Evolutionary conservation across 2,329 filamentous ascomycete species (phyloP).

Genomic region (Colletotrichum eleusines): DNA sequence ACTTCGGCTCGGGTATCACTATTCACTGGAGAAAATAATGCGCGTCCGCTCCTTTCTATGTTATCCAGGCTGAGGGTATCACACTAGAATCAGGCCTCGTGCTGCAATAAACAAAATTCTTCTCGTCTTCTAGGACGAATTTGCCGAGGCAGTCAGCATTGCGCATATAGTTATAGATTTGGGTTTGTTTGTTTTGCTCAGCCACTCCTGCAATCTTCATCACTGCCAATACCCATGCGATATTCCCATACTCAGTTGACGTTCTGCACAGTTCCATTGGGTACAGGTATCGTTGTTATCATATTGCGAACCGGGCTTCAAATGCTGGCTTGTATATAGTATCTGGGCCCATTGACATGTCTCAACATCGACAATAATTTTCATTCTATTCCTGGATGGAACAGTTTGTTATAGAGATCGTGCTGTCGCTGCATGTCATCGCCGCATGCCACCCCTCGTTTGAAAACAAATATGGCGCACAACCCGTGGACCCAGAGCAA

Average conservation of each 20-base stretch:
- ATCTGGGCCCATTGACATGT: not conserved
- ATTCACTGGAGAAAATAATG: no score
- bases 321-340: not conserved
- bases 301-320: no score
- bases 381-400: no score
- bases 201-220: not conserved
- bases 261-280: not conserved
- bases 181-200: not conserved
- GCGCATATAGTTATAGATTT: not conserved
- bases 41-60: no score
- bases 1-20: no score
- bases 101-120: no score
- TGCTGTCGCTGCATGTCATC: no score
- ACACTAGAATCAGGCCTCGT: no score
- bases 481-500: not conserved
- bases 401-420: no score
- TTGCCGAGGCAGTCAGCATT: not conserved
- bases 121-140: slow-evolving; percentile 15
- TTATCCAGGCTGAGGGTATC: no score
- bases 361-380: not conserved
- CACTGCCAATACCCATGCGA: not conserved
- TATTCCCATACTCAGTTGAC: not conserved
- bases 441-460: not conserved
- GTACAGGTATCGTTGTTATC: not conserved
- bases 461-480: not conserved